Base-by-base conservation (phyloP, 768 basidiomycete genomes). In the Ephemerocybe angulata region DNA sequence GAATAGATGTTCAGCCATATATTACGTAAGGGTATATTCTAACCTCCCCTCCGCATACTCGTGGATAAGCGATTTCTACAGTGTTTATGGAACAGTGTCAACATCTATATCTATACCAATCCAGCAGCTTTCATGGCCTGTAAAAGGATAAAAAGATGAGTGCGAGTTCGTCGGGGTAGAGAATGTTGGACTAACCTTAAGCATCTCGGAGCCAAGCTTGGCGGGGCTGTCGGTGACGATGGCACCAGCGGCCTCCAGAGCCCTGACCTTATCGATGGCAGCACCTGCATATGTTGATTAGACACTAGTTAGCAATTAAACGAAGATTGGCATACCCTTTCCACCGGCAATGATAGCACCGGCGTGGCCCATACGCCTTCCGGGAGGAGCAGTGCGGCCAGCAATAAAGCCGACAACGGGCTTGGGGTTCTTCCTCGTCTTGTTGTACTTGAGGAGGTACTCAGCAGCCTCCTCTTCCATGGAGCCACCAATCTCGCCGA, bases 381-480 rank as follows among this genome's bases (percentile, higher is more conserved):
- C 97, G 35, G 97, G 97, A 51, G 97, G 97, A 40, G 97, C 97
- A 54, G 97, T 98, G 56, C 91, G 87, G 48, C 97, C 97, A 54
- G 97, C 97, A 65, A 99, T 98, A 74, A 99, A 99, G 35, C 89
- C 91, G 53, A 99, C 93, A 31, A 98, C 93, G 47, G 97, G 97
- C 73, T 99, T 99, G 54, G 92, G 92, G 60, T 86, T 77, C 53
- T 72, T 72, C 51, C 90, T 82, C 25, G 88, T 93, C 75, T 92
- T 90, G 80, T 99, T 99, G 78, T 90, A 88, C 70, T 82, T 80
- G 68, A 90, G 89, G 53, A 99, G 77, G 73, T 96, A 98, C 62
- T 94, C 97, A 4, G 97, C 97, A 6, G 97, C 97, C 60, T 98
- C 96, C 71, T 99, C 97, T 74, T 99, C 97, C 96, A 98, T 97